phyloP scores from a whole-genome alignment of 2,329 filamentous ascomycete genomes.

The Aspergillus sp. region DNA sequence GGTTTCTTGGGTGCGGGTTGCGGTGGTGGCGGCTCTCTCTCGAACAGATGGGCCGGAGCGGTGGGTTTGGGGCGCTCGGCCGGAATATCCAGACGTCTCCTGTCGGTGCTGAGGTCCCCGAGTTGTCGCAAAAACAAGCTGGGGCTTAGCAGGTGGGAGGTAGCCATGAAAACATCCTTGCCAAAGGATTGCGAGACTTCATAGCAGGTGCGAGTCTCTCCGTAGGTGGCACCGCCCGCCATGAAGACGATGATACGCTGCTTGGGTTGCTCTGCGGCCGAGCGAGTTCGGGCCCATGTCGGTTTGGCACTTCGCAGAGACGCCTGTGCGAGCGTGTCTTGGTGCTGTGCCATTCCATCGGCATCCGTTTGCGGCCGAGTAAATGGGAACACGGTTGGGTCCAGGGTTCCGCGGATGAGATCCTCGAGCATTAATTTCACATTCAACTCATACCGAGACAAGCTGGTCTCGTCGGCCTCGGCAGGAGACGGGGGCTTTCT shows the following conservation, averaged over 20 bases:
- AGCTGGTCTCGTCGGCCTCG: conserved; percentile 71
- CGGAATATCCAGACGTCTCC: conserved; percentile 75
- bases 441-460: conserved; percentile 83
- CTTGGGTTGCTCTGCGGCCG: conserved; percentile 72
- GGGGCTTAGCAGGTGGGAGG: conserved; percentile 90
- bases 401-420: conserved; percentile 65
- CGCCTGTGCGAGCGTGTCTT: conserved; percentile 57
- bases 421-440: conserved; percentile 82
- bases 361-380: conserved; percentile 64
- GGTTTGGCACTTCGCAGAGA: conserved; percentile 90
- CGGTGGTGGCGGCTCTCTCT: conserved; percentile 61
- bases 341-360: conserved; percentile 43
- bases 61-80: conserved; percentile 76
- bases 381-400: conserved; percentile 68
- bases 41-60: conserved; percentile 82
- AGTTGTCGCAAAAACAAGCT: conserved; percentile 79
- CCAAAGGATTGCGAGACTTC: conserved; percentile 71
- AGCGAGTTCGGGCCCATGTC: conserved; percentile 86
- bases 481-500: conserved; percentile 57
- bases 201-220: conserved; percentile 85
- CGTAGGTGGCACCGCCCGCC: conserved; percentile 92
- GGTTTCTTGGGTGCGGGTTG: conserved; percentile 41
- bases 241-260: conserved; percentile 93
- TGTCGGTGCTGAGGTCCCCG: conserved; percentile 73
- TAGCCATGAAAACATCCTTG: conserved; percentile 83